phyloP scores from a whole-genome alignment of 2,329 filamentous ascomycete species.

The Beauveria sp. region DNA sequence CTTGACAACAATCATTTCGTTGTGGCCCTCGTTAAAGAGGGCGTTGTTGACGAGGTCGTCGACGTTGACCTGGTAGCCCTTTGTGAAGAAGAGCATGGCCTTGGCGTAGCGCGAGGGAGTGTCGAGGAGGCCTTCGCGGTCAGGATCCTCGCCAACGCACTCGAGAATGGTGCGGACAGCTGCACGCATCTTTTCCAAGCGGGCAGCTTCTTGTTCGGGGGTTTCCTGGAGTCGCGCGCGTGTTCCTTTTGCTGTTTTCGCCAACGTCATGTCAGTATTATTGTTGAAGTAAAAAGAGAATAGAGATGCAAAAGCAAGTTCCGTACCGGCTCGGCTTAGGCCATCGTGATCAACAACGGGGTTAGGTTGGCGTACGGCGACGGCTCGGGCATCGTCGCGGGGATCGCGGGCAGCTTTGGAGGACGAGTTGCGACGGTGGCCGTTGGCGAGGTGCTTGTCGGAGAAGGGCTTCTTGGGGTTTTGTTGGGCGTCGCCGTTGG shows the following conservation, averaged over 20 bases:
- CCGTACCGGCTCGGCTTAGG: constrained; percentile 49
- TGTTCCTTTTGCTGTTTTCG: constrained; percentile 49
- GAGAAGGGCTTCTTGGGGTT: constrained; percentile 13
- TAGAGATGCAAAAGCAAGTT: neutral
- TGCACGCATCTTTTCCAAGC: constrained; percentile 51
- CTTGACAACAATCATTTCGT: constrained; percentile 95
- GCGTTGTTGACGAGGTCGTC: constrained; percentile 86
- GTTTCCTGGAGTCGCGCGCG: constrained; percentile 53
- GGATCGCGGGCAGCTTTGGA: constrained; percentile 56
- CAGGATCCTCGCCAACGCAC: constrained; percentile 61
- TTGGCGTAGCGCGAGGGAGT: constrained; percentile 86
- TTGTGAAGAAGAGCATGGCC: constrained; percentile 91
- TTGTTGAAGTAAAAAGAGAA: neutral
- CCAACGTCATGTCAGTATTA: too few species aligned
- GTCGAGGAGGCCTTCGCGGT: constrained; percentile 55
- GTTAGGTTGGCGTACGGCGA: constrained; percentile 44
- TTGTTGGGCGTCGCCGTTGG: constrained; percentile 17
- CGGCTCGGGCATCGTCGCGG: constrained; percentile 40
- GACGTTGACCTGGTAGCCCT: constrained; percentile 93
- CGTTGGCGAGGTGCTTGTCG: constrained; percentile 21
- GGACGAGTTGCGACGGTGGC: constrained; percentile 43
- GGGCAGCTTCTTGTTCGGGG: constrained; percentile 32
- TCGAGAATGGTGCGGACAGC: constrained; percentile 61
- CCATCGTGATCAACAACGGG: constrained; percentile 57
- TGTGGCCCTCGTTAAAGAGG: constrained; percentile 93